These are phyloP conservation scores for Chondrus crispus DNA, from an alignment of 23 red algal species.

Conservation along the genomic window DNA sequence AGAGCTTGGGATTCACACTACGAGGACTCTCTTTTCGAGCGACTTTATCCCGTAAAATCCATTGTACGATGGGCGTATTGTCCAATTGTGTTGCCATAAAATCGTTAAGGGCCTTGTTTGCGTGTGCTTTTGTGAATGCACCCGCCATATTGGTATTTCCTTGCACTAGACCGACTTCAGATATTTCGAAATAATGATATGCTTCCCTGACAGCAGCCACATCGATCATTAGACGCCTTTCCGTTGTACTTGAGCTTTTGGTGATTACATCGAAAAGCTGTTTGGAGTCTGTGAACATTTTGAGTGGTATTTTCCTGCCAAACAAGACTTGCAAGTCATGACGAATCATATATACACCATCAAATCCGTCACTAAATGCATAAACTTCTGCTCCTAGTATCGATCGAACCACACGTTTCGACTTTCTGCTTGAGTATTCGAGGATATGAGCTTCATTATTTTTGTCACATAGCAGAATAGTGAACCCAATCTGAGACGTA, in stretches of 20 bases:
- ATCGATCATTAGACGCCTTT: neutral
- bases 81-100: neutral
- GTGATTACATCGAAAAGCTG: conserved; percentile 8
- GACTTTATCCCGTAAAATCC: neutral
- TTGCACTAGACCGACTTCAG: neutral
- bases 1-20: too few relatives aligned
- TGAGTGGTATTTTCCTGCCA: neutral
- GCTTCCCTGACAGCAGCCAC: neutral
- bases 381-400: neutral
- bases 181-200: neutral
- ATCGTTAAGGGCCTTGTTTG: neutral
- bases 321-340: neutral
- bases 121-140: neutral
- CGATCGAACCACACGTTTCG: conserved; percentile 13
- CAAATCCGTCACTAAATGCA: neutral
- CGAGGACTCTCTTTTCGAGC: neutral
- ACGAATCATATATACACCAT: neutral
- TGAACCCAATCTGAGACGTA: conserved; percentile 15
- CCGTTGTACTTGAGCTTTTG: neutral
- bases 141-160: neutral
- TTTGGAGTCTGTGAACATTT: conserved; percentile 19
- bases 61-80: neutral
- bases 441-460: neutral
- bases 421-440: conserved; percentile 21
- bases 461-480: neutral